Evolutionary conservation across 441 rosid species (phyloP), one percentile per base, ranked within the genome.

Genomic region (Erysimum cheiri): DNA sequence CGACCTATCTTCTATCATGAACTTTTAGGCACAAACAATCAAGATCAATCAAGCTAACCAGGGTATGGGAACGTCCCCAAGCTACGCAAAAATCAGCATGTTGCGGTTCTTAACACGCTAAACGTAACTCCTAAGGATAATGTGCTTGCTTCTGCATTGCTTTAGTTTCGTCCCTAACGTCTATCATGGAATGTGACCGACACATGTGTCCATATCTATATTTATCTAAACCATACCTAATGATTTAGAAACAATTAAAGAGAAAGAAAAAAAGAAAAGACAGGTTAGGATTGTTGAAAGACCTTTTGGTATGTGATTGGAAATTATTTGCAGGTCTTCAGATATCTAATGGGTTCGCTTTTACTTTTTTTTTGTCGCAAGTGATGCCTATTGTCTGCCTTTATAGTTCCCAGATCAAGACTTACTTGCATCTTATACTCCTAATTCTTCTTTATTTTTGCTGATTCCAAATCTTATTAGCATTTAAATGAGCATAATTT

Each of bases 11-110:
- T 48, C 24, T 43, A 29, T 31, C 46, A 33, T 48, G n/a, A 10
- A 37, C 32, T 39, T 36, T 44, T 19, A 87, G 94, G 90, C 90
- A 26, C 92, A 85, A 73, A 81, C 90, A 7, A 84, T 91, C 81
- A 91, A 80, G 82, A 89, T 85, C 70, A 87, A 88, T 83, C 92
- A 89, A 64, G 76, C 80, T 2, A 88, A 86, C 49, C 85, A 83
- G 66, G 77, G 87, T 48, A 79, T 68, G 8, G 80, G 85, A 33
- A 72, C 80, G 37, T 59, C 81, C 47, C 87, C 43, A 84, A 73
- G 78, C 85, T 31, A 71, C 84, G 3, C 85, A 65, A 77, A 85
- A 78, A 60, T 84, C 88, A 40, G 80, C 93, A 19, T 90, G 90
- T 80, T 90, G 92, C 24, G 93, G 91, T 56, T 82, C 93, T 57